These are phyloP conservation scores for Acidiella bohemica DNA, from an alignment of 495 filamentous ascomycete genomes.

Conservation along the genomic window DNA sequence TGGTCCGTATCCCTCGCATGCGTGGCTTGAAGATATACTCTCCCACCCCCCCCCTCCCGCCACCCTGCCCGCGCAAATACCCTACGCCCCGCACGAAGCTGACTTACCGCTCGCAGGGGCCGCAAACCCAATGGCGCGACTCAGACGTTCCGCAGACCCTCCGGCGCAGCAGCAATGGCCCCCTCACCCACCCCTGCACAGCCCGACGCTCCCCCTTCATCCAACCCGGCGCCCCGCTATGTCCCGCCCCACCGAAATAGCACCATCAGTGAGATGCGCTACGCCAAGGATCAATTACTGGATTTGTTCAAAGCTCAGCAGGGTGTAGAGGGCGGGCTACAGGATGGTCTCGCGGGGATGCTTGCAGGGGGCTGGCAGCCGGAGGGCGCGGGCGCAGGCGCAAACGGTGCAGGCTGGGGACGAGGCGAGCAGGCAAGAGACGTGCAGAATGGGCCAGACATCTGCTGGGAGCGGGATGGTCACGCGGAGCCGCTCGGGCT, in stretches of 20 bases:
- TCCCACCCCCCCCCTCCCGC: background rate
- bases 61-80: background rate
- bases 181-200: constrained; percentile 8
- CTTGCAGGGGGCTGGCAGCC: constrained; percentile 69
- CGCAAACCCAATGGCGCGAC: constrained; percentile 68
- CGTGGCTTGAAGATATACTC: background rate
- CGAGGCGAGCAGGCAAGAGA: constrained; percentile 49
- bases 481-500: constrained; percentile 58
- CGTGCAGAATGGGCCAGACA: constrained; percentile 51
- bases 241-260: constrained; percentile 52
- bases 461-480: constrained; percentile 82
- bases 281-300: constrained; percentile 73
- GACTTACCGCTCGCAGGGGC: constrained; percentile 33
- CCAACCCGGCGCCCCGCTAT: constrained; percentile 38
- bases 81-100: background rate
- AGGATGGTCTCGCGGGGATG: constrained; percentile 53
- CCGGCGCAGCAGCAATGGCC: constrained; percentile 45
- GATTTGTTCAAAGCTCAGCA: constrained; percentile 54
- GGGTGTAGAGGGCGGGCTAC: constrained; percentile 38
- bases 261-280: constrained; percentile 44
- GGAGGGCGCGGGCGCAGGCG: constrained; percentile 46
- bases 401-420: constrained; percentile 56
- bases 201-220: constrained; percentile 28
- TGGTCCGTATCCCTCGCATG: constrained; percentile 22
- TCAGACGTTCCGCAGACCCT: constrained; percentile 74